phyloP scores from a whole-genome alignment of 257 asterid species.

The Perilla frutescens region DNA sequence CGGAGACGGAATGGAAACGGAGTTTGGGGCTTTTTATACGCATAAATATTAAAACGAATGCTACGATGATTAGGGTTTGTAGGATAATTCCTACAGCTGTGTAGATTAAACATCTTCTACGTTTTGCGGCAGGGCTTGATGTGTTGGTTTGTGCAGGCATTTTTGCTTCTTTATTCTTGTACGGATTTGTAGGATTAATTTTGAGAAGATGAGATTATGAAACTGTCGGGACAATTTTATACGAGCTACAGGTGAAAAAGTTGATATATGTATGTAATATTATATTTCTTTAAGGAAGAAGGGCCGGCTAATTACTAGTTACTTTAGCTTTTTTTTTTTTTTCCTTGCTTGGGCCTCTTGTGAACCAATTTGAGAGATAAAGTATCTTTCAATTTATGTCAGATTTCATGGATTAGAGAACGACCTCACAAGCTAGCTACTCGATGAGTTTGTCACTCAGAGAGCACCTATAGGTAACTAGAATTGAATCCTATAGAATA shows the following conservation, averaged over 20 bases:
- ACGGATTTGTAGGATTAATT: not conserved
- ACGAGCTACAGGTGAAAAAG: not conserved
- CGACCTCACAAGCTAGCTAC: no score
- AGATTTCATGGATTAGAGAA: not conserved
- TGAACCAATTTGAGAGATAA: constrained; percentile 10
- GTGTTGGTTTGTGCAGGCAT: constrained; percentile 23
- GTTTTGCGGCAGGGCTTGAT: not conserved
- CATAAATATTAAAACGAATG: constrained; percentile 26
- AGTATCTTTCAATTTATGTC: constrained; percentile 6
- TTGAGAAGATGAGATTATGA: not conserved
- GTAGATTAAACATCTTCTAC: constrained; percentile 23
- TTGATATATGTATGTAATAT: not conserved
- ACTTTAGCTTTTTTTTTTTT: not conserved
- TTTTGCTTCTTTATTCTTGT: not conserved
- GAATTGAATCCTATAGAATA: no score
- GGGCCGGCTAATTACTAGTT: not conserved
- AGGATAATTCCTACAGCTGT: constrained; percentile 23
- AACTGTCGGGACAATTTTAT: not conserved
- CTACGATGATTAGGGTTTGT: constrained; percentile 30
- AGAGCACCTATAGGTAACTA: not conserved
- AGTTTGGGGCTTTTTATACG: constrained; percentile 32
- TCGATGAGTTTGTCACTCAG: no score
- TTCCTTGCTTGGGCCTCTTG: not conserved
- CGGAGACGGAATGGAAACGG: constrained; percentile 26
- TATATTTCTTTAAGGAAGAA: not conserved